These are phyloP conservation scores for Yarrowia sp. DNA, from an alignment of 805 yeast species.

Conservation along the genomic window DNA sequence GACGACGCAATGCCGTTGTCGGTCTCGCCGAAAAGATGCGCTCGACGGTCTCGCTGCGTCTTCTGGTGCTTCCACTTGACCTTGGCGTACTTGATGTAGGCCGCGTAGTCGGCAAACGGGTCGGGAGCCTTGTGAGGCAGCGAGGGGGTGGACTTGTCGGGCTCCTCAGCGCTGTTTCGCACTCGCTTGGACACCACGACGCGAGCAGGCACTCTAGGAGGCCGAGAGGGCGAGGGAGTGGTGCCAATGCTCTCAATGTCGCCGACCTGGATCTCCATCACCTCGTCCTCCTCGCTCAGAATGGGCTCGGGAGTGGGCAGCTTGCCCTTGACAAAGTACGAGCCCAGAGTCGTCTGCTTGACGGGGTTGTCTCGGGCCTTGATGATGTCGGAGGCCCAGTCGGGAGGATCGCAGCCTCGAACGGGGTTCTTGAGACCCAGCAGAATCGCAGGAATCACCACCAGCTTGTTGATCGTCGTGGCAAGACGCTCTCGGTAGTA, in stretches of 20 bases:
- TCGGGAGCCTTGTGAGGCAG: slow-evolving; percentile 38
- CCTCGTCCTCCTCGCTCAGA: slow-evolving; percentile 24
- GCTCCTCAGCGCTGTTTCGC: background rate
- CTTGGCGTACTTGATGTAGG: slow-evolving; percentile 68
- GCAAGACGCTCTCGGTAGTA: slow-evolving; percentile 89
- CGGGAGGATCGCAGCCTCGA: slow-evolving; percentile 91
- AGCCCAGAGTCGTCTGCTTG: slow-evolving; percentile 65
- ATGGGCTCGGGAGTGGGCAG: slow-evolving; percentile 41
- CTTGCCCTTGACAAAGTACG: slow-evolving; percentile 50
- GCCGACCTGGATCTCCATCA: slow-evolving; percentile 34
- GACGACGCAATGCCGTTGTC: slow-evolving; percentile 57
- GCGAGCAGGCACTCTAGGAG: slow-evolving; percentile 8
- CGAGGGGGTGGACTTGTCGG: slow-evolving; percentile 30
- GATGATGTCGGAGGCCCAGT: slow-evolving; percentile 76
- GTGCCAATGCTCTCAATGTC: slow-evolving; percentile 76
- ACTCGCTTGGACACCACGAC: background rate
- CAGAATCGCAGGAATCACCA: slow-evolving; percentile 95
- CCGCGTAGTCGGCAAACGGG: slow-evolving; percentile 42
- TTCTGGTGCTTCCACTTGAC: slow-evolving; percentile 82
- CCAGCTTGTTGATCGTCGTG: slow-evolving; percentile 89
- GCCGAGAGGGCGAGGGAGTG: background rate
- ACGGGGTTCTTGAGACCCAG: slow-evolving; percentile 89
- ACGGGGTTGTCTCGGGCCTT: slow-evolving; percentile 58
- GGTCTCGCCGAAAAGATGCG: slow-evolving; percentile 71
- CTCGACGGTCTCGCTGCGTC: slow-evolving; percentile 68